Conservation (phyloP, 257 asterid species). For the Solanum raphanifolium region DNA sequence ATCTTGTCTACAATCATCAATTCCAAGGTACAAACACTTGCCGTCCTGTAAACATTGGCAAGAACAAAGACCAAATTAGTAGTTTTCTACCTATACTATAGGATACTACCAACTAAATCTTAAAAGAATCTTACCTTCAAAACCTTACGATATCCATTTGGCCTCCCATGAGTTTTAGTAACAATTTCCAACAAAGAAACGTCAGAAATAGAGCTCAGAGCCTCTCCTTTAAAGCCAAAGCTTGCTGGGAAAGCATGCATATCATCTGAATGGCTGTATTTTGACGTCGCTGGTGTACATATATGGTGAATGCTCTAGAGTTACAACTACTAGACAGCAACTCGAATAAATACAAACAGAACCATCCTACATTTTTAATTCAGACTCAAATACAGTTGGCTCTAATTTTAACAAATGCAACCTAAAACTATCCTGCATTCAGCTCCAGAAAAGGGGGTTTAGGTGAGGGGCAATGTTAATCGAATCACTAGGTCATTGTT, state of each 20-base stretch:
- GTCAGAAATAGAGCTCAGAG: not conserved
- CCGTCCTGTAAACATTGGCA: slow-evolving; percentile 33
- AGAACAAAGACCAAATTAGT: slow-evolving; percentile 1
- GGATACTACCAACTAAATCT: not conserved
- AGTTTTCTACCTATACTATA: not conserved
- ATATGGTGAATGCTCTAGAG: not conserved
- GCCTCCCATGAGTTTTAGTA: not conserved
- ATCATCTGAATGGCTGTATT: slow-evolving; percentile 6
- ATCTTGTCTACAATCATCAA: slow-evolving; percentile 62
- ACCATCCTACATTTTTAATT: not conserved
- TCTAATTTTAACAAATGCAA: not conserved
- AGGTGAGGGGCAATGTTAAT: not conserved
- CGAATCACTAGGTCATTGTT: not conserved
- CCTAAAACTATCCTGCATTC: not conserved
- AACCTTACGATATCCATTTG: not conserved
- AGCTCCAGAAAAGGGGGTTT: not conserved
- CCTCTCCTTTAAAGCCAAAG: not conserved
- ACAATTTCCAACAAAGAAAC: not conserved
- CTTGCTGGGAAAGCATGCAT: not conserved
- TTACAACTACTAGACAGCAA: not conserved
- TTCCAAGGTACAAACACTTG: slow-evolving; percentile 74
- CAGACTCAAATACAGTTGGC: not conserved
- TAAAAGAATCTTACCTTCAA: not conserved
- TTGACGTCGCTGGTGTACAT: slow-evolving; percentile 66
- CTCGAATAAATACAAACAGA: not conserved